Base-by-base conservation (phyloP, 805 yeast genomes). In the Lipomyces kockii region DNA sequence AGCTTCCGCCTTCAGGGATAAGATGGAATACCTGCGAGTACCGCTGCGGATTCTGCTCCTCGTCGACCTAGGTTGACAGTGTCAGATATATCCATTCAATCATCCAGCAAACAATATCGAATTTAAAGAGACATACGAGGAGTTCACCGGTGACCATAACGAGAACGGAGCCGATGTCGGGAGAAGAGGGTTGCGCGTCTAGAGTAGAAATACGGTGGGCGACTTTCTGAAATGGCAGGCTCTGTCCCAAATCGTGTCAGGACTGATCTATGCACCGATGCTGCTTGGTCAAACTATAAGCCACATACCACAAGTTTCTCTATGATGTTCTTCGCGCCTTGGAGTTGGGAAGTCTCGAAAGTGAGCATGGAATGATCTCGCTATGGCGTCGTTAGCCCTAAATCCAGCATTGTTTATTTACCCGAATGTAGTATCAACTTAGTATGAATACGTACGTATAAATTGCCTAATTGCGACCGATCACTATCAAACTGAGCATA, bases 91-190 rank as follows among this genome's bases (percentile, higher is more conserved):
- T 35, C 58, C 14, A 20, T 17, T 63, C 12, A 27, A 20, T 27
- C 22, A 11, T 43, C 20, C 3, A 61, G 6, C 27, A 12, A 9
- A 17, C 20, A 3, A 43, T 6, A 7, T 43, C 1, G 32, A 7
- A 17, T n/a, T 17, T 7, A 43, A 43, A 17, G 59, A 8, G 34
- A 64, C 75, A 27, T 69, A 84, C 81, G 75, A 92, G 81, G 73
- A 95, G 85, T 80, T 91, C 97, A 71, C 99, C 99, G 64, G 99
- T 95, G 75, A 95, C 98, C 95, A 95, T 89, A 63, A 94, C 98
- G 75, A 95, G 84, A 64, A 95, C 97, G 78, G 94, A 98, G 37
- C 80, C 81, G 70, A 95, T 94, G 74, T 83, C 86, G 67, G 97
- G 91, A 66, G 97, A 89, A 51, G 96, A 97, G 60, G 99, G 99